Percentiles rank a stretch among this genome's conserved stretches.
Conservation (phyloP, 352 stramenopile genomes). For the Phytophthora vignae region DNA sequence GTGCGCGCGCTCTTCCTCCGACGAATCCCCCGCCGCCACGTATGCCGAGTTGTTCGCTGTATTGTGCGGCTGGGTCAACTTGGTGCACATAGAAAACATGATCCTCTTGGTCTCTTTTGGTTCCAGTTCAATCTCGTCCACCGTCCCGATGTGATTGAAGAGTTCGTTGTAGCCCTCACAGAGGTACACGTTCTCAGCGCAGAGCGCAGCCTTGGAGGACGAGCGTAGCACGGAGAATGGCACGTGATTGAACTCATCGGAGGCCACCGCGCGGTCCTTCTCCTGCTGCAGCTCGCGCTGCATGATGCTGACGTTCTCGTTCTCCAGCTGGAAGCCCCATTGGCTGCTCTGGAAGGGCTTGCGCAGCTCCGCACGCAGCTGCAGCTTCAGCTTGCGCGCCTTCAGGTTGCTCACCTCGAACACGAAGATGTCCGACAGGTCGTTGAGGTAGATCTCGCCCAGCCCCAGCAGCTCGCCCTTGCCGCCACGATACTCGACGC, state of each 20-base stretch:
- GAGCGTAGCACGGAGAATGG: conserved; percentile 76
- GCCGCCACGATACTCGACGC: conserved; percentile 55
- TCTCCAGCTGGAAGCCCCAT: conserved; percentile 90
- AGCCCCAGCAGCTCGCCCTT: conserved; percentile 71
- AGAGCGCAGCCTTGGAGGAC: conserved; percentile 72
- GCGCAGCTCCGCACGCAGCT: conserved; percentile 76
- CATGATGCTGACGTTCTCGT: conserved; percentile 83
- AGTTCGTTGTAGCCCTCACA: conserved; percentile 91
- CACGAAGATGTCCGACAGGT: conserved; percentile 84
- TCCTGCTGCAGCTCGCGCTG: conserved; percentile 47
- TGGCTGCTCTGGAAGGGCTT: conserved; percentile 82
- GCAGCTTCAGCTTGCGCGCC: conserved; percentile 56
- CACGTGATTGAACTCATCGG: conserved; percentile 81
- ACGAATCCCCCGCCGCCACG: conserved; percentile 65
- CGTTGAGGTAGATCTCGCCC: conserved; percentile 89
- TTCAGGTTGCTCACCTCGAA: conserved; percentile 83
- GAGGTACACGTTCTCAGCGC: conserved; percentile 82
- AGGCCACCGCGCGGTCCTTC: conserved; percentile 32
- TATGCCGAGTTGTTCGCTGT: conserved; percentile 24
- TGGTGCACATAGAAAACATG: conserved; percentile 81
- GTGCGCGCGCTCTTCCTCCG: conserved; percentile 85
- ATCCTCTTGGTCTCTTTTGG: conserved; percentile 75
- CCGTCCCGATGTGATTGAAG: conserved; percentile 87
- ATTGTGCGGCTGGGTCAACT: conserved; percentile 47
- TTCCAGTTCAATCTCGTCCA: conserved; percentile 69